Evolutionary conservation across 805 yeast species (phyloP), one percentile per base, ranked within the genome.

Genomic region (Suhomyces sp.): DNA sequence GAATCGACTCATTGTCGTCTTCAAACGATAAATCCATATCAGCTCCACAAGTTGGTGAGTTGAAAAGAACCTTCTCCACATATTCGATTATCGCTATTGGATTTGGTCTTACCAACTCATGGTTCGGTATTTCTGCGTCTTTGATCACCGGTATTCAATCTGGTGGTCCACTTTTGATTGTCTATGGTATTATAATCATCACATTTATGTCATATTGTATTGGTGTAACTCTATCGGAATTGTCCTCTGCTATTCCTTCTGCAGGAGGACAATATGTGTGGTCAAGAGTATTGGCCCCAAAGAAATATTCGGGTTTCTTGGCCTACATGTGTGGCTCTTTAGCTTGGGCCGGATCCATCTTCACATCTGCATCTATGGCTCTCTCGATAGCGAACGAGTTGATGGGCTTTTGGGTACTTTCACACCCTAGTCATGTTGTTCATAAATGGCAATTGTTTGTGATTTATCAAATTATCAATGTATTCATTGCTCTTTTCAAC

Each of bases 241-340:
- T 73, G 54, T 66, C 76, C 8, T 62, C 69, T 37, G 75, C 77
- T 19, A 71, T 69, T 48, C 76, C 76, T 3, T 65, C 71, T 12
- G 76, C 77, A 21, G 77, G 77, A 1, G 77, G 77, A 51, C 78
- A 72, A 60, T 72, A 73, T 54, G 72, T 68, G 47, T 73, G 77
- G 77, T 66, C 77, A 6, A 59, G 73, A 39, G 72, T 65, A 4
- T 62, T 73, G 50, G 70, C 77, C 15, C 77, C 77, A 2, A 60
- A 65, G 46, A 70, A 66, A 54, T 63, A 71, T 60, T 65, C 75
- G 10, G 57, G 69, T 10, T 70, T 73, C 50, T 64, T 66, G 56
- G 74, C 76, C 6, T 73, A 70, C 57, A 57, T 70, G 48, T 70
- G 75, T 53, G 78, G 77, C 4, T 62, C 72, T 3, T 63, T 73